phyloP scores from a whole-genome alignment of 495 filamentous ascomycete genomes.

The Neurospora sp. region DNA sequence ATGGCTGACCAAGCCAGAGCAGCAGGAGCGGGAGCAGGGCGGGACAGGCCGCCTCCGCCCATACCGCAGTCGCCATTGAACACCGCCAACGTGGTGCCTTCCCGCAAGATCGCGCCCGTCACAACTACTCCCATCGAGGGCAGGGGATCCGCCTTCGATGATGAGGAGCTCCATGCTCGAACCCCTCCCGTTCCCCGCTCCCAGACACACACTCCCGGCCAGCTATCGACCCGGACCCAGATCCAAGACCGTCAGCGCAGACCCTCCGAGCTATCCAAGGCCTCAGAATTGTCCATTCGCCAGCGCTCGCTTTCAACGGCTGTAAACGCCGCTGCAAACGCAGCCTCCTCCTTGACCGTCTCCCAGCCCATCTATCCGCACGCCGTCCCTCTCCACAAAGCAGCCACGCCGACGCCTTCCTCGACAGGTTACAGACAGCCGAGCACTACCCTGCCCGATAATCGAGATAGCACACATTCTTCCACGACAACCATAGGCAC shows the following conservation, averaged over 20 bases:
- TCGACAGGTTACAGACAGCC: slow-evolving; percentile 15
- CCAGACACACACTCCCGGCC: slow-evolving; percentile 38
- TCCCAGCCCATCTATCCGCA: slow-evolving; percentile 9
- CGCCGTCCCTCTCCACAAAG: slow-evolving; percentile 18
- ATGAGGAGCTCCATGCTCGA: slow-evolving; percentile 15
- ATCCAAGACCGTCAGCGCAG: slow-evolving; percentile 35
- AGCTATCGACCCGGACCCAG: slow-evolving; percentile 33
- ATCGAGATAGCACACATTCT: slow-evolving; percentile 3
- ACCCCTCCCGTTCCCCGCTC: slow-evolving; percentile 32
- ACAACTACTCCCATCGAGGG: slow-evolving; percentile 8
- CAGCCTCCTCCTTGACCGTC: slow-evolving; percentile 9
- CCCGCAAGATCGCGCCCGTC: slow-evolving; percentile 29
- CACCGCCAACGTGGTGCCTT: slow-evolving; percentile 28
- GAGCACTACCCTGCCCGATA: slow-evolving; percentile 6
- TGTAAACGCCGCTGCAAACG: slow-evolving; percentile 8
- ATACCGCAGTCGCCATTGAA: slow-evolving; percentile 19
- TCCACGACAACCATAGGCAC: background rate
- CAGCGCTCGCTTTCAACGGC: slow-evolving; percentile 38
- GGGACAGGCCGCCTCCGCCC: slow-evolving; percentile 11
- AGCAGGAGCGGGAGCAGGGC: slow-evolving; percentile 5
- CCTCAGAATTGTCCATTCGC: slow-evolving; percentile 37
- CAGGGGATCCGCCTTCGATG: slow-evolving; percentile 11
- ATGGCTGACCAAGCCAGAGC: slow-evolving; percentile 30
- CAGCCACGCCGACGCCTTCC: slow-evolving; percentile 15
- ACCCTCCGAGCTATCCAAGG: slow-evolving; percentile 33